These are phyloP conservation scores for Nannochloris sp. DNA, from an alignment of 139 green algal species.

Conservation along the genomic window DNA sequence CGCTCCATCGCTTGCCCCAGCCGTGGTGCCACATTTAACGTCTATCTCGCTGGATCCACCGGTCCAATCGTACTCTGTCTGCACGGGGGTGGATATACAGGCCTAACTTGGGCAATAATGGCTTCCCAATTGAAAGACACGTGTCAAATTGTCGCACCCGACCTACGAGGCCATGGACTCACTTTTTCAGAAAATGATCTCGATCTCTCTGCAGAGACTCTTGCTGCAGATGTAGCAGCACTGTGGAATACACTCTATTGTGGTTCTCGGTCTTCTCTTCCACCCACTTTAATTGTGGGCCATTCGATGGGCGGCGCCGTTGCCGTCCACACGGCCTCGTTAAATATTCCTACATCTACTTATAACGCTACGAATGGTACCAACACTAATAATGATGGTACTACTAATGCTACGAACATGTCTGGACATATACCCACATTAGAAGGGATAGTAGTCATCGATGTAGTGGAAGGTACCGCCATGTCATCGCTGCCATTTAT, in stretches of 20 bases:
- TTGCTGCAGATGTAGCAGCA: slow-evolving; percentile 50
- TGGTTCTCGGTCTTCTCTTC: neutral
- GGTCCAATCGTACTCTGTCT: slow-evolving; percentile 65
- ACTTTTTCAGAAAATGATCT: slow-evolving; percentile 38
- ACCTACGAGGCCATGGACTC: slow-evolving; percentile 72
- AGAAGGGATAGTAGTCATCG: slow-evolving; percentile 79
- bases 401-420: neutral
- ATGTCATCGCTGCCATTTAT: slow-evolving; percentile 73
- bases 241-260: slow-evolving; percentile 59
- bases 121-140: slow-evolving; percentile 55
- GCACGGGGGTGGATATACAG: slow-evolving; percentile 83
- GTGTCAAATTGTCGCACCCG: slow-evolving; percentile 62
- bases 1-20: neutral
- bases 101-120: slow-evolving; percentile 74
- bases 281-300: slow-evolving; percentile 63
- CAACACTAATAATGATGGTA: neutral
- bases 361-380: no score
- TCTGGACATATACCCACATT: slow-evolving; percentile 33
- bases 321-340: slow-evolving; percentile 50
- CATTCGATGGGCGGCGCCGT: slow-evolving; percentile 86
- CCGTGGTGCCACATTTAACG: slow-evolving; percentile 46
- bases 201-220: slow-evolving; percentile 63
- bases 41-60: slow-evolving; percentile 53
- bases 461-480: slow-evolving; percentile 88
- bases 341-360: neutral